phyloP scores from a whole-genome alignment of 1,139 yeast genomes.

The Geotrichum australiense region DNA sequence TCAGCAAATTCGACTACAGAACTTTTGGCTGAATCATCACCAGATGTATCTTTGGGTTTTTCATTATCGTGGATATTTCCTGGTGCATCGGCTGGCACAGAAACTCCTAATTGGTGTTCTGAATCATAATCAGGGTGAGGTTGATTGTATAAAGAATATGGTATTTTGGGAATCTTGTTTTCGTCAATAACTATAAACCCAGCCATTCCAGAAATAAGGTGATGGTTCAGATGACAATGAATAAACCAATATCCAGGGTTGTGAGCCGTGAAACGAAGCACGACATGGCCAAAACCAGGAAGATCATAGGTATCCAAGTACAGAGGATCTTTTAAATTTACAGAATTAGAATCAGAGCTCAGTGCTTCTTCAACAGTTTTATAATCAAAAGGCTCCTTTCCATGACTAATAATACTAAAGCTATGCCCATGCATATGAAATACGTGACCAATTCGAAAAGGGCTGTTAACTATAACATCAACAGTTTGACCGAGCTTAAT shows the following conservation, averaged over 20 bases:
- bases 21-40: no score
- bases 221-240: slow-evolving; percentile 39
- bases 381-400: slow-evolving; percentile 7
- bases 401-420: slow-evolving; percentile 27
- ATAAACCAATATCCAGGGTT: slow-evolving; percentile 31
- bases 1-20: no score
- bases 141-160: slow-evolving; percentile 10
- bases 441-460: slow-evolving; percentile 33
- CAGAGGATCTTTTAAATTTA: slow-evolving; percentile 33
- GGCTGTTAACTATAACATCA: slow-evolving; percentile 34
- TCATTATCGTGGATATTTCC: neutral
- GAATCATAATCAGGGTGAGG: slow-evolving; percentile 13
- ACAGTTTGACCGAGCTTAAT: slow-evolving; percentile 30
- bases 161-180: slow-evolving; percentile 9
- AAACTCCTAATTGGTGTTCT: slow-evolving; percentile 2
- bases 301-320: slow-evolving; percentile 52
- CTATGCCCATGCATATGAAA: slow-evolving; percentile 38
- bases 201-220: slow-evolving; percentile 38
- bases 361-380: slow-evolving; percentile 27
- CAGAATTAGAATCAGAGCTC: slow-evolving; percentile 49
- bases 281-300: slow-evolving; percentile 36
- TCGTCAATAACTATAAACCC: slow-evolving; percentile 32
- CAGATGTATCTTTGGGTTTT: neutral
- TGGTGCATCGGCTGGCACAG: slow-evolving; percentile 3
- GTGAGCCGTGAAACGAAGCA: slow-evolving; percentile 26